Evolutionary conservation across 176 grass and related monocot genomes (phyloP).

Genomic region (Raddia distichophylla): DNA sequence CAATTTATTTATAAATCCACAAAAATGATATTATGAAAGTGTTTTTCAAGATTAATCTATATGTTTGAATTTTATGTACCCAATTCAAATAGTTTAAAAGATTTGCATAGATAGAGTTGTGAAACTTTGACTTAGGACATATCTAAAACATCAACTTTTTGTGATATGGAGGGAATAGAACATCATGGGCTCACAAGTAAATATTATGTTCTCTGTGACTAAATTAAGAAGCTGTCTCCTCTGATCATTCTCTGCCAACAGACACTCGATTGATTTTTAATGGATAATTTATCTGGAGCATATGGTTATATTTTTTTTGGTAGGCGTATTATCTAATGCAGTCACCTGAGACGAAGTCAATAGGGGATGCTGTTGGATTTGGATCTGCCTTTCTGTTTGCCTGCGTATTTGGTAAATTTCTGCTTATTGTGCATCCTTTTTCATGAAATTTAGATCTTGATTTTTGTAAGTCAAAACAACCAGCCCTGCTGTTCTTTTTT

Average conservation of each 20-base stretch:
- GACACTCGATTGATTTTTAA: neutral
- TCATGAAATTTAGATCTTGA: neutral
- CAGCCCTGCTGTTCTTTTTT: neutral
- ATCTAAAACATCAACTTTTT: too few species aligned
- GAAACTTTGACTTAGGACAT: too few species aligned
- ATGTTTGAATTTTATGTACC: too few species aligned
- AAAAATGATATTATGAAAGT: too few species aligned
- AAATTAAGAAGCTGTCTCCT: neutral
- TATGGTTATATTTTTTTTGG: slow-evolving; percentile 6
- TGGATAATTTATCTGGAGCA: neutral
- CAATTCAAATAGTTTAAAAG: too few species aligned
- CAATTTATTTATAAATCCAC: too few species aligned
- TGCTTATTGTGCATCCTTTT: neutral
- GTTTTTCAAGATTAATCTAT: too few species aligned
- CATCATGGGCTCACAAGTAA: neutral
- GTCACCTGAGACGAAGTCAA: slow-evolving; percentile 72
- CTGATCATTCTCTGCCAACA: neutral
- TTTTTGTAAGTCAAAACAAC: neutral
- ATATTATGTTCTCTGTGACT: neutral
- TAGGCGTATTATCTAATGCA: slow-evolving; percentile 94
- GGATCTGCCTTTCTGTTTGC: slow-evolving; percentile 88
- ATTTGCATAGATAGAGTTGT: too few species aligned
- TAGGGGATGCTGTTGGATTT: slow-evolving; percentile 73
- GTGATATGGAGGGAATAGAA: too few species aligned
- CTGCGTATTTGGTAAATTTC: slow-evolving; percentile 63